These are phyloP conservation scores for Rhynchospora tenuis DNA, from an alignment of 176 grass and related monocot species.

Conservation along the genomic window DNA sequence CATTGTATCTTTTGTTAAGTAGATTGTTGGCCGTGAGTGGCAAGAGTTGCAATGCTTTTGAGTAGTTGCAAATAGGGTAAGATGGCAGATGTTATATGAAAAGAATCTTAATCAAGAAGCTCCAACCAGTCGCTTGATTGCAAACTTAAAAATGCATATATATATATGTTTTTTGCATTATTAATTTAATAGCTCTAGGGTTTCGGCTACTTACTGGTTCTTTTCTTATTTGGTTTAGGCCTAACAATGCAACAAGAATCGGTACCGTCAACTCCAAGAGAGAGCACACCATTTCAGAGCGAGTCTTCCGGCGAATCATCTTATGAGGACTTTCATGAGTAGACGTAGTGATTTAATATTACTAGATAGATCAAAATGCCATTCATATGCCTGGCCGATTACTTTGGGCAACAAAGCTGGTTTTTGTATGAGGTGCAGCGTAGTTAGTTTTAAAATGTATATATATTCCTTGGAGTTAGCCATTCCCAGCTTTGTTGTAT, in stretches of 20 bases:
- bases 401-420: slow-evolving; percentile 17
- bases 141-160: background rate
- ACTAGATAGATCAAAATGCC: background rate
- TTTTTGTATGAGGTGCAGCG: slow-evolving; percentile 3
- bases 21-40: background rate
- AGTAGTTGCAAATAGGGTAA: background rate
- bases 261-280: slow-evolving; percentile 71
- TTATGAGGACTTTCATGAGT: slow-evolving; percentile 87
- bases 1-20: background rate
- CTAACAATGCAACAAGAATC: slow-evolving; percentile 61
- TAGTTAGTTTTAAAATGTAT: slow-evolving; percentile 16
- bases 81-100: background rate
- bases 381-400: slow-evolving; percentile 2
- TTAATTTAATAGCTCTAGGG: background rate
- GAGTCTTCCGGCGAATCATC: slow-evolving; percentile 80
- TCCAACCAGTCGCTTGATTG: background rate
- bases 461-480: background rate
- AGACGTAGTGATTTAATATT: background rate
- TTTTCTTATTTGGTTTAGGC: slow-evolving; percentile 29
- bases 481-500: slow-evolving; percentile 11
- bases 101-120: background rate
- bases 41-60: background rate
- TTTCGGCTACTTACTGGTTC: background rate
- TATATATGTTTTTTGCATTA: background rate
- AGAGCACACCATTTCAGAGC: slow-evolving; percentile 80